Percentiles rank a stretch among this genome's conserved stretches.
These are phyloP conservation scores for Pseudopithomyces maydicus DNA, from an alignment of 2,329 filamentous ascomycete species.

Conservation along the genomic window DNA sequence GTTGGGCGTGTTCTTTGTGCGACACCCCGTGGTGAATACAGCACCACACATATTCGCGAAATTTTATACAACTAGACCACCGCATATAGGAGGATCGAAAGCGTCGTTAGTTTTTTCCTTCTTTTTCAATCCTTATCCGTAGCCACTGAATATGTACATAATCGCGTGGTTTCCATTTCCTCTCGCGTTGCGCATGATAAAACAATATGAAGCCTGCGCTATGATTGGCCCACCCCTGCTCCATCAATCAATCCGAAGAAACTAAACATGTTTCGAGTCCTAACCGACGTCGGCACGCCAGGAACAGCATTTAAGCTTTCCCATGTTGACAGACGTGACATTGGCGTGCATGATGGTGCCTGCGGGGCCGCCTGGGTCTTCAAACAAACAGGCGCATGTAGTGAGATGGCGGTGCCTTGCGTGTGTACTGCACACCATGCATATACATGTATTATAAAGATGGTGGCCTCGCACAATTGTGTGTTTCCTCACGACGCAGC, in stretches of 20 bases:
- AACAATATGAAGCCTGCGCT: conserved; percentile 9
- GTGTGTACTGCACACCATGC: conserved; percentile 18
- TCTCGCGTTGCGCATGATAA: conserved; percentile 6
- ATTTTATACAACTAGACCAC: no score
- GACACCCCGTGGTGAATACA: no score
- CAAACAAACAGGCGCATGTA: conserved; percentile 17
- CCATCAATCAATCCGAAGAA: conserved; percentile 17
- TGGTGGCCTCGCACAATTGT: neutral
- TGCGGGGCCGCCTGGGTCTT: conserved; percentile 19
- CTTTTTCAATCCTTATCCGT: neutral
- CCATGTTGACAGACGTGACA: neutral
- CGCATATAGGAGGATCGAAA: no score
- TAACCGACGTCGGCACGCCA: neutral
- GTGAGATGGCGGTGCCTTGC: conserved; percentile 19
- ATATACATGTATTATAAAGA: conserved; percentile 15
- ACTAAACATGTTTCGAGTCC: conserved; percentile 37
- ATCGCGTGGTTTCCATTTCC: neutral
- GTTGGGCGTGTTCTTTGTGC: no score
- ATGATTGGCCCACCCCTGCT: conserved; percentile 8
- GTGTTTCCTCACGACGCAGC: conserved; percentile 5
- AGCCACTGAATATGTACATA: no score
- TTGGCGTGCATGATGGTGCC: conserved; percentile 26
- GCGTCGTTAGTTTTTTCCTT: no score
- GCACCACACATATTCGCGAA: no score
- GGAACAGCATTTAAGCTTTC: neutral